These are phyloP conservation scores for Daldinia sp. DNA, from an alignment of 2,329 filamentous ascomycete genomes.

Conservation along the genomic window DNA sequence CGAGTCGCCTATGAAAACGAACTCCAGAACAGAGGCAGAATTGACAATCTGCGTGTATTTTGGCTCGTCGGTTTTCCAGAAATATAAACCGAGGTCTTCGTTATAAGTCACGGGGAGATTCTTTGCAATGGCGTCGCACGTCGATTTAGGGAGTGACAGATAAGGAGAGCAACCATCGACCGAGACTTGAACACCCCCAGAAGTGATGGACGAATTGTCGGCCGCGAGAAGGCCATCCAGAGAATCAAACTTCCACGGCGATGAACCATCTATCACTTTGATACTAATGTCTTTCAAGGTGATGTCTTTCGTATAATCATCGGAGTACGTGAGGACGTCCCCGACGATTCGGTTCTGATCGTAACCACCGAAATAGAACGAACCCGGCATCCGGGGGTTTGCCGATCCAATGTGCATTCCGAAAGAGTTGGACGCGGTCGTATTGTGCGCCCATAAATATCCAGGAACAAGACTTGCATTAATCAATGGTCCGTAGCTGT, in stretches of 20 bases:
- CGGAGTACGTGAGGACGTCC: slow-evolving; percentile 41
- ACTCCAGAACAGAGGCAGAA: slow-evolving; percentile 53
- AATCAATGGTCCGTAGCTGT: slow-evolving; percentile 26
- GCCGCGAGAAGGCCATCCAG: slow-evolving; percentile 44
- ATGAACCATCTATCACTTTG: slow-evolving; percentile 51
- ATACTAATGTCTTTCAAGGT: slow-evolving; percentile 52
- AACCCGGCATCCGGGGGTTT: slow-evolving; percentile 45
- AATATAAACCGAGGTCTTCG: slow-evolving; percentile 49
- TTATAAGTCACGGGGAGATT: slow-evolving; percentile 51
- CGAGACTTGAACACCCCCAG: slow-evolving; percentile 43
- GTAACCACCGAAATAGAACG: slow-evolving; percentile 52
- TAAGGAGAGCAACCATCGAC: slow-evolving; percentile 52
- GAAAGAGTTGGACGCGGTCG: slow-evolving; percentile 52
- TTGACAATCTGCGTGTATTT: slow-evolving; percentile 50
- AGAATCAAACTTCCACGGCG: slow-evolving; percentile 49
- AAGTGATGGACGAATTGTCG: slow-evolving; percentile 41
- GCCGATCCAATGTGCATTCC: slow-evolving; percentile 54
- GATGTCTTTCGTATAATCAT: slow-evolving; percentile 40
- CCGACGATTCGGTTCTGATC: slow-evolving; percentile 52
- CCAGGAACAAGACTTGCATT: slow-evolving; percentile 47
- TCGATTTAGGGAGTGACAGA: slow-evolving; percentile 50
- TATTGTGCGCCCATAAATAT: slow-evolving; percentile 36
- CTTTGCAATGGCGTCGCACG: slow-evolving; percentile 51
- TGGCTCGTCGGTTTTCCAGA: slow-evolving; percentile 50
- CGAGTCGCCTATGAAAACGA: slow-evolving; percentile 49